These are phyloP conservation scores for Nematocida ausubeli DNA, from an alignment of 371 early-diverging fungal genomes.

Conservation along the genomic window DNA sequence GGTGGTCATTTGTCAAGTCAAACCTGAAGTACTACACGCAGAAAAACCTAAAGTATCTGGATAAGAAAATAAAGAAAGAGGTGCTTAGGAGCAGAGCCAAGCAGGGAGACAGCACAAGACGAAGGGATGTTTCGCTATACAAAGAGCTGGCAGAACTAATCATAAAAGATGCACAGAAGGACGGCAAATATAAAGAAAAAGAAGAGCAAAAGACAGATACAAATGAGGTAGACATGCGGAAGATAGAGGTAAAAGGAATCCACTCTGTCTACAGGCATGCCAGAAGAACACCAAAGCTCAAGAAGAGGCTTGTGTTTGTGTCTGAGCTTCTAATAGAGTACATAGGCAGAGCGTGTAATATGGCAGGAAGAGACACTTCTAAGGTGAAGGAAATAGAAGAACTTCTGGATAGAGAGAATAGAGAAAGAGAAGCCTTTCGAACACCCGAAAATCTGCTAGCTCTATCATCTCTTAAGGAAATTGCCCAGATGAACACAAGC, in stretches of 20 bases:
- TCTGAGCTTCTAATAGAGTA: conserved; percentile 31
- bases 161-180: background rate
- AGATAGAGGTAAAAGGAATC: conserved; percentile 3
- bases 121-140: background rate
- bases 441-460: background rate
- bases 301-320: conserved; percentile 24
- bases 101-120: background rate
- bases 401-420: background rate
- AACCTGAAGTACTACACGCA: conserved; percentile 77
- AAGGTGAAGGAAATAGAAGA: conserved; percentile 5
- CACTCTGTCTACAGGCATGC: conserved; percentile 47
- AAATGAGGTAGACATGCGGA: background rate
- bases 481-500: background rate
- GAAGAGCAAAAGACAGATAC: background rate
- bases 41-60: conserved; percentile 23
- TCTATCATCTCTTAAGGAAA: conserved; percentile 10
- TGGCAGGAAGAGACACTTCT: conserved; percentile 44
- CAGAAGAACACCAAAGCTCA: conserved; percentile 53
- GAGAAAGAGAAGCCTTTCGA: background rate
- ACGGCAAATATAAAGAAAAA: too few species aligned
- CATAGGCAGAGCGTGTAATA: background rate
- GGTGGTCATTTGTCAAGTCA: conserved; percentile 97
- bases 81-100: background rate
- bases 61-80: conserved; percentile 34
- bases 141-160: background rate